phyloP scores from a whole-genome alignment of 2,329 filamentous ascomycete species.

The Apiospora malaysiana region DNA sequence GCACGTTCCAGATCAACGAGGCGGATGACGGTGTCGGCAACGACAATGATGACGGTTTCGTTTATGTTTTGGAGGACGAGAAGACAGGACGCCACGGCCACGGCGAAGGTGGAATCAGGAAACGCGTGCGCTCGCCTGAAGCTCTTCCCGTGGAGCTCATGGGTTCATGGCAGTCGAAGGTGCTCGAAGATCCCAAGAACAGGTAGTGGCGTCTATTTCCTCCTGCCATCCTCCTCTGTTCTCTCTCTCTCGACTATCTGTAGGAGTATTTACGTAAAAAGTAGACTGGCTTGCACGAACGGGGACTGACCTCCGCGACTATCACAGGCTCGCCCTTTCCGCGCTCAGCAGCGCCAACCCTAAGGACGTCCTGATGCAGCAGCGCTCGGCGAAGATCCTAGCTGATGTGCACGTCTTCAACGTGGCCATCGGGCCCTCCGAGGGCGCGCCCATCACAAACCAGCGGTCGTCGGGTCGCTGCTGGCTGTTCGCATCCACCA shows the following conservation, averaged over 20 bases:
- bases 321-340: conserved; percentile 73
- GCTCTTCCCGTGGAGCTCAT: conserved; percentile 58
- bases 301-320: neutral
- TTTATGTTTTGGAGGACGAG: conserved; percentile 30
- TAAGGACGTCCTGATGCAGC: conserved; percentile 69
- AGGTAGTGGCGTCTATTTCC: conserved; percentile 49
- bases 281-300: neutral
- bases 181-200: conserved; percentile 70
- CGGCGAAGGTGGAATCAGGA: neutral
- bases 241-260: neutral
- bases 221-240: neutral
- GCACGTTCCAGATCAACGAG: conserved; percentile 42
- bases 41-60: conserved; percentile 41
- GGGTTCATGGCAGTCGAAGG: conserved; percentile 63
- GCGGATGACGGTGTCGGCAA: conserved; percentile 59
- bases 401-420: conserved; percentile 83
- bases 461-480: conserved; percentile 82
- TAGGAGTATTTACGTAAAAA: too few relatives aligned
- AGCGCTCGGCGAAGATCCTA: conserved; percentile 62
- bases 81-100: conserved; percentile 25
- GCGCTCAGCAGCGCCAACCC: conserved; percentile 74
- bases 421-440: conserved; percentile 73
- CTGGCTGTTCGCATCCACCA: conserved; percentile 93
- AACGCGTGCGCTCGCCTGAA: conserved; percentile 43
- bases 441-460: conserved; percentile 84